These are phyloP conservation scores for Gryganskiella cystojenkinii DNA, from an alignment of 192 early-diverging fungal species.

Conservation along the genomic window DNA sequence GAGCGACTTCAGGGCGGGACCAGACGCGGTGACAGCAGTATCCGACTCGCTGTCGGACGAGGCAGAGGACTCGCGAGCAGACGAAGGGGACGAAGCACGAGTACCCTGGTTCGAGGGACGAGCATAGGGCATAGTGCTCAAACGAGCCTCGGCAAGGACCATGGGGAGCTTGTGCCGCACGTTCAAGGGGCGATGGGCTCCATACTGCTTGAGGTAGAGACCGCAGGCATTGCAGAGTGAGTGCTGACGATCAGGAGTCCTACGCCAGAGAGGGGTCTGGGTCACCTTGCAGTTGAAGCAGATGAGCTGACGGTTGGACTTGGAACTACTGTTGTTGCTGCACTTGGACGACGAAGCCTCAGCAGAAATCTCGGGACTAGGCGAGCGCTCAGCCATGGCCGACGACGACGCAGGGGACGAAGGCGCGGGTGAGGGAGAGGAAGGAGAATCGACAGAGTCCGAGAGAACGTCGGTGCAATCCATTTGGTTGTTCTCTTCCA, in stretches of 20 bases:
- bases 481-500: constrained; percentile 27
- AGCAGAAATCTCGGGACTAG: constrained; percentile 2
- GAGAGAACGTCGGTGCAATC: too few relatives aligned
- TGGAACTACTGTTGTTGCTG: constrained; percentile 18
- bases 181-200: constrained; percentile 64
- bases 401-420: constrained; percentile 24
- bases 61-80: constrained; percentile 1
- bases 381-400: constrained; percentile 25
- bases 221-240: constrained; percentile 88
- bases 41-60: constrained; percentile 38
- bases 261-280: constrained; percentile 83
- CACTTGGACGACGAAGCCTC: constrained; percentile 1
- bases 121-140: constrained; percentile 30
- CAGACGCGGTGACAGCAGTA: too few relatives aligned
- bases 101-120: constrained; percentile 16
- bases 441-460: constrained; percentile 25
- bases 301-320: constrained; percentile 57
- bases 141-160: constrained; percentile 26
- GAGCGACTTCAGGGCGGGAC: constrained; percentile 2
- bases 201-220: constrained; percentile 72
- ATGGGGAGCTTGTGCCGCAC: constrained; percentile 59
- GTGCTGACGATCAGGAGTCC: constrained; percentile 79
- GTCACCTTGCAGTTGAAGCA: constrained; percentile 85
- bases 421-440: constrained; percentile 21
- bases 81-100: constrained; percentile 28